Evolutionary conservation across 768 basidiomycete genomes (phyloP).

Genomic region (Tylopilus sp.): DNA sequence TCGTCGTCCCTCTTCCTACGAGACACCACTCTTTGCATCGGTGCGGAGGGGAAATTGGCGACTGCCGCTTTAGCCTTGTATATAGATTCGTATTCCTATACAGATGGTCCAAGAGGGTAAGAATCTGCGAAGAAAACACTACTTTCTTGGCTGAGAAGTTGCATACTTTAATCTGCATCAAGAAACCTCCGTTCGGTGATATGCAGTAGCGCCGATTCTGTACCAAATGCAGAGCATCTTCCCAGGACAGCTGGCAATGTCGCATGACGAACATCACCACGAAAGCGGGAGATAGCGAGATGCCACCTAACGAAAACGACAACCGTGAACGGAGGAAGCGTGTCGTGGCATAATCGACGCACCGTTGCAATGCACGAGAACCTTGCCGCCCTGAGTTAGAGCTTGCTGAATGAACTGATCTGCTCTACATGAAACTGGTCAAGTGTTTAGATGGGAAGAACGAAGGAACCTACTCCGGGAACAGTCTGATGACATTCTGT

Average conservation of each 20-base stretch:
- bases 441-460: neutral
- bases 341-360: slow-evolving; percentile 15
- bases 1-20: slow-evolving; percentile 74
- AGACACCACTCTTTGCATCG: slow-evolving; percentile 40
- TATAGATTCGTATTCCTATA: slow-evolving; percentile 89
- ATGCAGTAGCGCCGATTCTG: slow-evolving; percentile 93
- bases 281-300: slow-evolving; percentile 83
- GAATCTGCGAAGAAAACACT: neutral
- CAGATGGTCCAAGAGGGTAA: neutral
- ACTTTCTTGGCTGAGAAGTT: neutral
- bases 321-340: neutral
- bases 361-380: slow-evolving; percentile 91
- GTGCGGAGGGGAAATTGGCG: slow-evolving; percentile 48
- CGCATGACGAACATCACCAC: slow-evolving; percentile 96
- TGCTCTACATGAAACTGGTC: slow-evolving; percentile 45
- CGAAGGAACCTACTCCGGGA: slow-evolving; percentile 61
- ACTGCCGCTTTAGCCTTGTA: slow-evolving; percentile 76
- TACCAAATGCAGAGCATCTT: slow-evolving; percentile 83
- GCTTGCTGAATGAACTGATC: slow-evolving; percentile 73
- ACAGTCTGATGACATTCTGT: slow-evolving; percentile 89
- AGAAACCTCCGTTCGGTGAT: slow-evolving; percentile 86
- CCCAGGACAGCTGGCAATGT: slow-evolving; percentile 75
- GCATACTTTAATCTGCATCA: slow-evolving; percentile 85
- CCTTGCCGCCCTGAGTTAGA: slow-evolving; percentile 55
- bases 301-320: slow-evolving; percentile 56